These are phyloP conservation scores for Hypoxylon sp. DNA, from an alignment of 2,329 filamentous ascomycete genomes.

Conservation along the genomic window DNA sequence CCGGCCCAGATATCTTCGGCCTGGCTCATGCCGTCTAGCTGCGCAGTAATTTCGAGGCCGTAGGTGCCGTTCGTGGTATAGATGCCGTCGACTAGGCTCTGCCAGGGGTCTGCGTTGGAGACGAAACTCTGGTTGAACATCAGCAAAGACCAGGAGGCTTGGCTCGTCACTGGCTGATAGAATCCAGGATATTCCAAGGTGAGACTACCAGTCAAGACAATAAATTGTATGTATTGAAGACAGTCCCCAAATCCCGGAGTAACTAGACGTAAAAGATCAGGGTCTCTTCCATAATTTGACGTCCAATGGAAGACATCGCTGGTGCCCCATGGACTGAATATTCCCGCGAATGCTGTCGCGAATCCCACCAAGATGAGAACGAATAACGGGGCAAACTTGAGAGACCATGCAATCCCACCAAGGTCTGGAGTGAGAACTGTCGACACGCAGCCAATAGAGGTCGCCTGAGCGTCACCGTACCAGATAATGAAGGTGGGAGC, in stretches of 20 bases:
- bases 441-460: slow-evolving; percentile 82
- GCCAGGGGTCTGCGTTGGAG: slow-evolving; percentile 73
- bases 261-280: slow-evolving; percentile 89
- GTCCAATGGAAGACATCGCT: slow-evolving; percentile 93
- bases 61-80: slow-evolving; percentile 84
- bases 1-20: slow-evolving; percentile 90
- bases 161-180: slow-evolving; percentile 91
- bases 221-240: slow-evolving; percentile 95
- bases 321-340: slow-evolving; percentile 94
- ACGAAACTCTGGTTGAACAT: slow-evolving; percentile 96
- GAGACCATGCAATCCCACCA: slow-evolving; percentile 74
- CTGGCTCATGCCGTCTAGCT: slow-evolving; percentile 83
- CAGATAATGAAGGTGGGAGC: slow-evolving; percentile 79
- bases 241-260: slow-evolving; percentile 98
- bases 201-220: slow-evolving; percentile 87
- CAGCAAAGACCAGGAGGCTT: slow-evolving; percentile 87
- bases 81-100: slow-evolving; percentile 84
- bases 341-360: slow-evolving; percentile 85
- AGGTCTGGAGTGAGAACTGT: slow-evolving; percentile 88
- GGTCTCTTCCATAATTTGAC: slow-evolving; percentile 96
- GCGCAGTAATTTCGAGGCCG: slow-evolving; percentile 82
- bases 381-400: slow-evolving; percentile 82
- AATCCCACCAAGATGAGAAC: slow-evolving; percentile 84
- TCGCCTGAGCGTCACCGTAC: slow-evolving; percentile 75
- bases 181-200: slow-evolving; percentile 92